Conservation (phyloP, 352 stramenopile genomes). For the Phytophthora aleatoria region DNA sequence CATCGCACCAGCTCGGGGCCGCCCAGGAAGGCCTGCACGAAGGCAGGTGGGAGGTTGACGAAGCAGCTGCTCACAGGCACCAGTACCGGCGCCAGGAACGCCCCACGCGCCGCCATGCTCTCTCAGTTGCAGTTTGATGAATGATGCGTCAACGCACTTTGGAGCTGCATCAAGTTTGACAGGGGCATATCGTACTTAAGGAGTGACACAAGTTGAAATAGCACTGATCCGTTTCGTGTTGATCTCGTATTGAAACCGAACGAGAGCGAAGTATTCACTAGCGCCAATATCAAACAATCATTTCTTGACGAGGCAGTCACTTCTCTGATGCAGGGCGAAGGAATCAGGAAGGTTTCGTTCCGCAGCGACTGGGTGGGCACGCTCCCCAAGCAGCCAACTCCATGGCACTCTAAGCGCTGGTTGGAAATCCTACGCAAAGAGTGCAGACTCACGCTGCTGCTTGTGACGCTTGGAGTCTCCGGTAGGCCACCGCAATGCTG, state of each 20-base stretch:
- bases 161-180: slow-evolving; percentile 16
- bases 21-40: slow-evolving; percentile 65
- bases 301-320: neutral
- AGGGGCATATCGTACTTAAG: slow-evolving; percentile 24
- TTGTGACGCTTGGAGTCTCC: slow-evolving; percentile 52
- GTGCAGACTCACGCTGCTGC: slow-evolving; percentile 55
- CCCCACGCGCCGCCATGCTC: slow-evolving; percentile 44
- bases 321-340: neutral
- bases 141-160: slow-evolving; percentile 36
- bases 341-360: slow-evolving; percentile 20
- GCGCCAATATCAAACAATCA: neutral
- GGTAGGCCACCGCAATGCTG: slow-evolving; percentile 32
- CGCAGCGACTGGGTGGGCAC: slow-evolving; percentile 50
- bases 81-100: slow-evolving; percentile 69
- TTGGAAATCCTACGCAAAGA: slow-evolving; percentile 55
- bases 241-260: slow-evolving; percentile 8
- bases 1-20: slow-evolving; percentile 39
- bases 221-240: neutral
- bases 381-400: slow-evolving; percentile 36
- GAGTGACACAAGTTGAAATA: slow-evolving; percentile 23
- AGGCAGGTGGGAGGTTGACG: slow-evolving; percentile 67
- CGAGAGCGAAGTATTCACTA: neutral
- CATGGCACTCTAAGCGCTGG: slow-evolving; percentile 36
- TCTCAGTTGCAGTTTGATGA: slow-evolving; percentile 16
- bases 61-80: slow-evolving; percentile 75